These are phyloP conservation scores for Neurospora cerealis DNA, from an alignment of 495 filamentous ascomycete species.

Conservation along the genomic window DNA sequence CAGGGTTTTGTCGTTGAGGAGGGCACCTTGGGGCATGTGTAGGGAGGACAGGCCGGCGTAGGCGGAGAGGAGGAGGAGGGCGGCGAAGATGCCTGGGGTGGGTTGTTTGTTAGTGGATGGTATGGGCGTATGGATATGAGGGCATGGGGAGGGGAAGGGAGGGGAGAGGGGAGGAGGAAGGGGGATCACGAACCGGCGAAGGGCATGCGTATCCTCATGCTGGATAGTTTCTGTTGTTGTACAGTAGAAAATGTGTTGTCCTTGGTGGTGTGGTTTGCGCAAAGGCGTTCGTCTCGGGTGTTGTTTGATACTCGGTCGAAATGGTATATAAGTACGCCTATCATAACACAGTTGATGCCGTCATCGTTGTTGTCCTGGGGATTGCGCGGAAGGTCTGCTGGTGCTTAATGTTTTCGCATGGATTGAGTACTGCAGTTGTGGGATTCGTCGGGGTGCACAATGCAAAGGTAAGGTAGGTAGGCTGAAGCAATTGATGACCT, in stretches of 20 bases:
- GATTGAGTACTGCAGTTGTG: not conserved
- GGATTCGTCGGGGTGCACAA: not conserved
- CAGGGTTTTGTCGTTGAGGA: slow-evolving; percentile 77
- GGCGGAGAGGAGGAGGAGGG: slow-evolving; percentile 62
- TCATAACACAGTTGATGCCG: not conserved
- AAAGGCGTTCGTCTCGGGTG: not conserved
- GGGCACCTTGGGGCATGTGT: slow-evolving; percentile 37
- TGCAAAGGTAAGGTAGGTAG: not conserved
- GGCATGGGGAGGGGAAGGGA: not conserved
- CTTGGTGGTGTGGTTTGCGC: not conserved
- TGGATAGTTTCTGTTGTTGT: slow-evolving; percentile 3
- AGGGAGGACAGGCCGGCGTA: slow-evolving; percentile 66
- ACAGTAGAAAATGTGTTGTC: not conserved
- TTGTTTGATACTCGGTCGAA: not conserved
- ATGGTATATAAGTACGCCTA: not conserved
- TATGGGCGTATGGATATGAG: not conserved
- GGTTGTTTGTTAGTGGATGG: not conserved
- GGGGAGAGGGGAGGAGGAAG: not conserved
- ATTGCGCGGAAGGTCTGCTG: not conserved
- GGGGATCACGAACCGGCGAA: slow-evolving; percentile 52
- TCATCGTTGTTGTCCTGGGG: not conserved
- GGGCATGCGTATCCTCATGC: slow-evolving; percentile 60
- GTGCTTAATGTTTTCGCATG: not conserved
- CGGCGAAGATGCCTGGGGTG: slow-evolving; percentile 58
- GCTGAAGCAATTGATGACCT: not conserved